Evolutionary conservation across 2,329 filamentous ascomycete genomes (phyloP), one percentile per base, ranked within the genome.

Genomic region (Diaporthe caulivora): DNA sequence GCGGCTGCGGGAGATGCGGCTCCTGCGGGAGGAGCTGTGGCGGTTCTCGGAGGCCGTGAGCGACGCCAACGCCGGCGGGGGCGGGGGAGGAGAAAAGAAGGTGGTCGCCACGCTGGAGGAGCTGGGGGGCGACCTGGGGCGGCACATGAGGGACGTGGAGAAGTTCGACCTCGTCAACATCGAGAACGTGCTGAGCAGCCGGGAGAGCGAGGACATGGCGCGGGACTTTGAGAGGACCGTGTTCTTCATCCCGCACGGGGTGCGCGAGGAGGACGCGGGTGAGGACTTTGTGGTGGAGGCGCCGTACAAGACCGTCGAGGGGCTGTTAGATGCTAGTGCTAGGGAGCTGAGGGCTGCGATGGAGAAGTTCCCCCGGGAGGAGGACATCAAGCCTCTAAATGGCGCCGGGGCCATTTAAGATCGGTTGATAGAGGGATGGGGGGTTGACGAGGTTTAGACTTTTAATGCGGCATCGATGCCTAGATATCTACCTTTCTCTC

Each of bases 151-250:
- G 7, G 62, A 70, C 5, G 55, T 74, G 1, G 72, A 74, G 70
- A 57, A 49, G 54, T 24, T 44, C 1, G 72, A 74, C 70, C 62
- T 74, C n/a, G 72, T 74, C 18, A 65, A 53, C 4, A 70, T 74
- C 24, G 72, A 74, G 49, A 72, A 58, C 13, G 11, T 54, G 34
- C 70, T 74, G 4, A 58, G 67, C n/a, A 47, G 37, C 2, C 70
- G 65, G 26, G 70, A 72, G 62, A 69, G 60, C 37, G 72, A 74
- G 70, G 51, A 65, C 26, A 47, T 74, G 64, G 72, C 70, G 29
- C 21, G 24, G 17, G 72, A 74, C 21, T 74, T 67, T 37, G 72
- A 51, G 64, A 58, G 47, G 17, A 49, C 70, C 21, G 54, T 42
- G 0, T 57, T 13, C 40, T 72, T 74, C 17, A 49, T 74, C 9